A percentile compares a stretch with the other conserved stretches of the same genome.
Evolutionary conservation across 2,329 filamentous ascomycete species (phyloP).

Genomic region (Huntiella moniliformis): DNA sequence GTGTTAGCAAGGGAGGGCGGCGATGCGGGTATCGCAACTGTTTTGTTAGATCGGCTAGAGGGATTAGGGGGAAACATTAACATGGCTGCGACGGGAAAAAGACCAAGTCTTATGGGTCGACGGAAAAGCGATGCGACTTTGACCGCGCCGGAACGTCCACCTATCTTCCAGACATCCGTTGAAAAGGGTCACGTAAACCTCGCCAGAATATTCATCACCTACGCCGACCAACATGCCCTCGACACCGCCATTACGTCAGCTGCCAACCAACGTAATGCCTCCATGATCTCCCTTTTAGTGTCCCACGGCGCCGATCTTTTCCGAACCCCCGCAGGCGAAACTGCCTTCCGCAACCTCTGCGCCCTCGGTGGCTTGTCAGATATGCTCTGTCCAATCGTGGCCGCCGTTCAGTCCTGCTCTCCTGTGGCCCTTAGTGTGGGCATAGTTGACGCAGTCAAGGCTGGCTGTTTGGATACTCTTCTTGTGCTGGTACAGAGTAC

Average conservation of each 20-base stretch:
- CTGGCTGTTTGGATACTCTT: conserved; percentile 32
- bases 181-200: conserved; percentile 31
- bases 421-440: conserved; percentile 27
- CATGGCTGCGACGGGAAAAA: conserved; percentile 24
- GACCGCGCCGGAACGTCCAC: conserved; percentile 23
- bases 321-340: conserved; percentile 29
- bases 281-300: conserved; percentile 29
- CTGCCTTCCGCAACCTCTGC: conserved; percentile 35
- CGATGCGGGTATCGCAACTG: conserved; percentile 36
- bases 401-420: conserved; percentile 29
- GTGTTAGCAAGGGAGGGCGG: conserved; percentile 30
- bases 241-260: conserved; percentile 31
- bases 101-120: conserved; percentile 27
- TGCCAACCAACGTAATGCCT: conserved; percentile 24
- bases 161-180: conserved; percentile 32
- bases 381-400: conserved; percentile 29
- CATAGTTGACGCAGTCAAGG: conserved; percentile 31
- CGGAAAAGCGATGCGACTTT: conserved; percentile 28
- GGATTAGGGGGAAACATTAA: conserved; percentile 32
- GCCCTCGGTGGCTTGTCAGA: conserved; percentile 25
- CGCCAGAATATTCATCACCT: conserved; percentile 33
- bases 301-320: conserved; percentile 30
- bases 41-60: conserved; percentile 31
- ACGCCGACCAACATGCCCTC: conserved; percentile 31
- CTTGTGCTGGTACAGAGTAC: conserved; percentile 30